Evolutionary conservation across 139 green algal species (phyloP), one percentile per base, ranked within the genome.

Genomic region (Coelastrella sp.): DNA sequence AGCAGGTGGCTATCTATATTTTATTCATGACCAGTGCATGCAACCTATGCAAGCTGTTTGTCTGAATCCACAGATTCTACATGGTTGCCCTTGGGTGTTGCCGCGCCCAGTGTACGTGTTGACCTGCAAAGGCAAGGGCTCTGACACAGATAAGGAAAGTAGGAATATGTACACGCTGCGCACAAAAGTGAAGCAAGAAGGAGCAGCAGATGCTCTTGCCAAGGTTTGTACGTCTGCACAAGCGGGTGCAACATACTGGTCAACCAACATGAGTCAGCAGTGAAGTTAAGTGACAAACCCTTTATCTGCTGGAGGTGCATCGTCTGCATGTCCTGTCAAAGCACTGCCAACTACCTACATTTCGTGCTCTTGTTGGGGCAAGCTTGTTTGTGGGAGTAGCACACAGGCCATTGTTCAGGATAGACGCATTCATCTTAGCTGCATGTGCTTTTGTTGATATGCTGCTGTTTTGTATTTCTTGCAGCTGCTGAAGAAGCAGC

Each of bases 21-120:
- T 3, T 49, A 49, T 49, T 3, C 35, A 49, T 49, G 35, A 49
- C 35, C 35, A 49, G 35, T 49, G 35, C 35, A 49, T 49, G 35
- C 3, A 49, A 49, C 35, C 35, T 49, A 49, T 49, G 35, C 35
- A 49, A 49, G 35, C 35, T 49, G 35, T 70, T 78, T 22, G 60
- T 15, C 65, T 58, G 35, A 57, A 20, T 49, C 4, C 79, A 63
- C 93, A 96, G 94, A 87, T 97, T 19, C 89, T 95, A 11, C 80
- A 93, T 7, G 92, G 92, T 24, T 96, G 94, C 60, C 96, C 96
- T 6, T 97, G 96, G 95, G 81, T 95, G 59, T 82, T 93, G 60
- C 93, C 95, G n/a, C 91, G 92, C 61, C 87, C 93, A n/a, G 91
- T 97, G 8, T 97, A 92, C 84, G 91, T 97, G 17, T 89, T 97